Evolutionary conservation across 257 asterid genomes (phyloP).

Genomic region (Eustoma russellianum): DNA sequence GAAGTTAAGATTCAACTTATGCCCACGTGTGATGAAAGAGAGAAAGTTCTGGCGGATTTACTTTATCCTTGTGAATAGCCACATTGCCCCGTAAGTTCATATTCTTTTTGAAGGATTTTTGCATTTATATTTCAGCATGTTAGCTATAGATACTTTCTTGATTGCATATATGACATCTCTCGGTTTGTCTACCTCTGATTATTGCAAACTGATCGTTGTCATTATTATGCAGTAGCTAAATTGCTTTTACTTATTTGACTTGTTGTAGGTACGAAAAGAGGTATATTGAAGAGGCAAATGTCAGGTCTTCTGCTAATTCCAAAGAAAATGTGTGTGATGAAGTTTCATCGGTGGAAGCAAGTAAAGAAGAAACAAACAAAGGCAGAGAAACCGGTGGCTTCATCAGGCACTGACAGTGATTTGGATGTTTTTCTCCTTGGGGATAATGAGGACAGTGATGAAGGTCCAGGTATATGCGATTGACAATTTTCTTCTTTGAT

Average conservation of each 20-base stretch:
- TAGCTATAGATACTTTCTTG: no score
- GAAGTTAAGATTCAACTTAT: slow-evolving; percentile 63
- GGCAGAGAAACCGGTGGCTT: slow-evolving; percentile 25
- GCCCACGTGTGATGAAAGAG: slow-evolving; percentile 90
- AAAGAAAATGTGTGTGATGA: slow-evolving; percentile 40
- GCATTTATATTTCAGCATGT: no score
- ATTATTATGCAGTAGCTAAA: no score
- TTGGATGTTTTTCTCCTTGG: slow-evolving; percentile 94
- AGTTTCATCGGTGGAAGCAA: slow-evolving; percentile 22
- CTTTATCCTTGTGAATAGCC: slow-evolving; percentile 76
- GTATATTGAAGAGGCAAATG: slow-evolving; percentile 47
- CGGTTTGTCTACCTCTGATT: no score
- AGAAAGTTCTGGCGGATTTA: slow-evolving; percentile 93
- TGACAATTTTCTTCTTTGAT: neutral
- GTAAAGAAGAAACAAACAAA: slow-evolving; percentile 17
- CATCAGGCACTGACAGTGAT: slow-evolving; percentile 72
- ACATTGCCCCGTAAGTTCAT: slow-evolving; percentile 71
- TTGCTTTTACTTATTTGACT: neutral
- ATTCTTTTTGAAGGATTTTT: no score
- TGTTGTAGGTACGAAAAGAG: slow-evolving; percentile 60
- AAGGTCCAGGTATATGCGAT: slow-evolving; percentile 46
- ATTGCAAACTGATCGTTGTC: no score
- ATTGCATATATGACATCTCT: no score
- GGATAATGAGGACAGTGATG: slow-evolving; percentile 59
- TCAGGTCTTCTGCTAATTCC: slow-evolving; percentile 42